Evolutionary conservation across 441 rosid genomes (phyloP), one percentile per base, ranked within the genome.

Genomic region (Biscutella laevigata): DNA sequence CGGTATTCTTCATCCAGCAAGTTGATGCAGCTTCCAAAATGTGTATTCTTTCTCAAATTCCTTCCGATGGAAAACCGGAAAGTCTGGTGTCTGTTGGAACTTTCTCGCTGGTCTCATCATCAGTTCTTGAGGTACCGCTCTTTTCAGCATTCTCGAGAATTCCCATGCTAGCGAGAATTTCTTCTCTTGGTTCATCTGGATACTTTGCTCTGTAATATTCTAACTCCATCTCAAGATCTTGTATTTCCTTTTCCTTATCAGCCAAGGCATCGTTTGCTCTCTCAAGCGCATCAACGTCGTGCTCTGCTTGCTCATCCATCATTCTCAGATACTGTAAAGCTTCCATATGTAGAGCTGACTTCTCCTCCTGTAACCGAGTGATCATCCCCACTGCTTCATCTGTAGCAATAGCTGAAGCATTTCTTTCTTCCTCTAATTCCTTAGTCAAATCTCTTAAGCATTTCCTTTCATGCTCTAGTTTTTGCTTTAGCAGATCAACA

Each of bases 261-360:
- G 68, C 69, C 27, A 72, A 22, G 26, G 72, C 70, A 44, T 69
- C 75, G 29, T 69, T 72, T 11, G 77, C 66, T 61, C 61, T 75
- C 60, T 75, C 71, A 49, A 75, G 44, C 22, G 62, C 77, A 22
- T 72, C 77, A 13, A 54, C 59, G 41, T 89, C 97, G 32, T 84
- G 86, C 60, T 86, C 91, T 11, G 94, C 94, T 73, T 94, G 91
- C 68, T 94, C 96, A 64, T 94, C 97, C 97, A 94, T 89, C 99
- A 94, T 81, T 67, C 99, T 84, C 62, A 83, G 96, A 61, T 87
- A 89, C 72, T 94, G 99, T 46, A 89, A 75, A 4, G 99, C 99
- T 53, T 89, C 99, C 99, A 89, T 94, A 60, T 84, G 97, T 45
- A 89, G 83, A 2, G 88, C 87, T 0, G 99, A 95, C 71, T 86